Evolutionary conservation across 139 green algal species (phyloP).

Genomic region (Edaphochlamys debaryana): DNA sequence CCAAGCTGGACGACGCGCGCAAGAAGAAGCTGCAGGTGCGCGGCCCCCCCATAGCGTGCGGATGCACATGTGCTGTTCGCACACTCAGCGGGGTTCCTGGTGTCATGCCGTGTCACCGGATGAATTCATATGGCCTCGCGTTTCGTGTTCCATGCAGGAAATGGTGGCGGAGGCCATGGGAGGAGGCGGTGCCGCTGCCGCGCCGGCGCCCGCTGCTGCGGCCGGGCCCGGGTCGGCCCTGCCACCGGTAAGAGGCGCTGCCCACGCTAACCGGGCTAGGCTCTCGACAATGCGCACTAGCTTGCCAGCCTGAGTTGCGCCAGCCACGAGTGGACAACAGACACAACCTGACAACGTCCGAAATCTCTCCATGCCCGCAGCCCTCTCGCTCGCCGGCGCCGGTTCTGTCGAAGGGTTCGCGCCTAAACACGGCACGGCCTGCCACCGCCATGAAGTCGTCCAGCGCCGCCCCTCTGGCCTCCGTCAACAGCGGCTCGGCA

Average conservation of each 20-base stretch:
- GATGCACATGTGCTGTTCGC: too few species aligned
- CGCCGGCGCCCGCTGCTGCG: not conserved
- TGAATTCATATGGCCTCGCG: too few species aligned
- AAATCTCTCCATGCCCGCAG: too few species aligned
- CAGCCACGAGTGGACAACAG: too few species aligned
- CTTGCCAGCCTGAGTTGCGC: too few species aligned
- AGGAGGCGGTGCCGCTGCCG: not conserved
- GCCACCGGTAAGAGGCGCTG: not conserved
- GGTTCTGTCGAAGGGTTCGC: not conserved
- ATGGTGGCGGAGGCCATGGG: slow-evolving; percentile 63
- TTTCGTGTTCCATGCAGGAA: slow-evolving; percentile 64
- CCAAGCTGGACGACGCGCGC: slow-evolving; percentile 79
- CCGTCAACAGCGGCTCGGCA: not conserved
- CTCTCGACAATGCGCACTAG: too few species aligned
- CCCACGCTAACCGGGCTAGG: too few species aligned
- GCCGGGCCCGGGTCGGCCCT: not conserved
- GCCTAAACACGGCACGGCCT: not conserved
- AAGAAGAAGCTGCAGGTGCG: slow-evolving; percentile 79
- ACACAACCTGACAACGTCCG: too few species aligned
- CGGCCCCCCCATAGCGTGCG: too few species aligned
- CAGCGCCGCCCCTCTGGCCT: not conserved
- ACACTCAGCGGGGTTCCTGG: too few species aligned
- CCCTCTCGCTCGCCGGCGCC: not conserved
- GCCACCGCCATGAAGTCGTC: not conserved
- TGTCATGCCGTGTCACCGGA: too few species aligned